Evolutionary conservation across 805 yeast species (phyloP), one percentile per base, ranked within the genome.

Genomic region (Cyberlindnera petersonii): DNA sequence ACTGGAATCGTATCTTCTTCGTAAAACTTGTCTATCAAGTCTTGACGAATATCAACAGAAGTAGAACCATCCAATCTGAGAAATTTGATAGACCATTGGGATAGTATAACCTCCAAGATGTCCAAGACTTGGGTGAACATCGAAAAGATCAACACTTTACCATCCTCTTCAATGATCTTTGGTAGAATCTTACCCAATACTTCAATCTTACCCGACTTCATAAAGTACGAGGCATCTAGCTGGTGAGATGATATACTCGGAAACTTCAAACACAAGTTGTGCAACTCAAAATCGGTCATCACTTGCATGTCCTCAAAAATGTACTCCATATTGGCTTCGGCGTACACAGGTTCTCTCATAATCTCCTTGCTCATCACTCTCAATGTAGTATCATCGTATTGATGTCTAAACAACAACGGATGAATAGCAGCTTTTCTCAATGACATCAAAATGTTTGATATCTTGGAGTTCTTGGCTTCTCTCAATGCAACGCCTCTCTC

Each of bases 241-340:
- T 65, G 63, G 60, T 63, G 82, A 9, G 74, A 65, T 26, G 86
- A 61, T 1, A 89, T 75, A n/a, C 60, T 64, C 22, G 89, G 85
- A 61, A 84, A 91, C 47, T 75, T 77, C 30, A 66, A 66, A 58
- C 97, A 87, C 37, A 93, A 65, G 14, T 68, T 66, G 55, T 88
- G 80, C 36, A 93, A 68, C 63, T 93, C 98, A 59, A 75, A 85
- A 66, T 93, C 99, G 8, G 86, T 74, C 97, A 93, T 87, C 11
- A 84, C 86, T 58, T 78, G 78, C 98, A 93, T 89, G 60, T 93
- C 99, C 65, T 93, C 99, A 55, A 58, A 77, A 42, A 93, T 89
- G 54, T 72, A 93, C 28, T 75, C 67, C 46, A 69, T 65, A 57
- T 87, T 88, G 14, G 98, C 97, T 23, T 68, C 71, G 3, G 46